phyloP scores from a whole-genome alignment of 2,329 filamentous ascomycete genomes.

The Exophiala xenobiotica region DNA sequence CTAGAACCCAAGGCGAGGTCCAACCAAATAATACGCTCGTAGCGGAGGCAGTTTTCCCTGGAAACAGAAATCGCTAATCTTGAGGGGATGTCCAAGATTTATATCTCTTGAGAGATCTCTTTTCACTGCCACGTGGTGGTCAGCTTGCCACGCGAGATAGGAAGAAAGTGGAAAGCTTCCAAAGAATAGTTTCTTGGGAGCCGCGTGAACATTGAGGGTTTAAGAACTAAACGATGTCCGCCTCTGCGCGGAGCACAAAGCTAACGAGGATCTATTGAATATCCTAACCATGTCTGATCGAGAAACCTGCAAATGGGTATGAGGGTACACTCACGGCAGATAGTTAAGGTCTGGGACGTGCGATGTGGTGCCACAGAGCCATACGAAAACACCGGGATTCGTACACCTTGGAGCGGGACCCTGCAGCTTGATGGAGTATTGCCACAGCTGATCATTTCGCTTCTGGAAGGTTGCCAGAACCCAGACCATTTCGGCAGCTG shows the following conservation, averaged over 20 bases:
- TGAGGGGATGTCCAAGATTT: neutral
- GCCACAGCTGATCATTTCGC: conserved; percentile 16
- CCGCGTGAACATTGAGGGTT: conserved; percentile 1
- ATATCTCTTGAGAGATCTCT: neutral
- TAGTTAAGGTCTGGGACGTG: too few relatives aligned
- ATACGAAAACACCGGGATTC: too few relatives aligned
- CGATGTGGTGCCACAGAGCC: too few relatives aligned
- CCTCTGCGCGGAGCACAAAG: neutral
- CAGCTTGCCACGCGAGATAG: conserved; percentile 14
- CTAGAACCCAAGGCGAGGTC: conserved; percentile 7
- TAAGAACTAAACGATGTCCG: conserved; percentile 5
- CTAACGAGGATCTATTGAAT: conserved; percentile 9
- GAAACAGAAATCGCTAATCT: conserved; percentile 2
- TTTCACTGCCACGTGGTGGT: conserved; percentile 12
- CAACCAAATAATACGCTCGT: conserved; percentile 7
- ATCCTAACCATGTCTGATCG: conserved; percentile 1
- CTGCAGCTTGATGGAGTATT: conserved; percentile 10
- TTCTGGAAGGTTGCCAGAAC: conserved; percentile 6
- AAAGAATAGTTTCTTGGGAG: neutral
- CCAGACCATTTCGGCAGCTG: conserved; percentile 15
- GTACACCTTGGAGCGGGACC: neutral
- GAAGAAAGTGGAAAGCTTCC: neutral
- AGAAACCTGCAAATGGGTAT: neutral
- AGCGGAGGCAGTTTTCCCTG: conserved; percentile 10
- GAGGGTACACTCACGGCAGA: neutral